A percentile compares a stretch with the other conserved stretches of the same genome.
These are phyloP conservation scores for Selenicereus undatus DNA, from an alignment of 148 eudicot species.

Conservation along the genomic window DNA sequence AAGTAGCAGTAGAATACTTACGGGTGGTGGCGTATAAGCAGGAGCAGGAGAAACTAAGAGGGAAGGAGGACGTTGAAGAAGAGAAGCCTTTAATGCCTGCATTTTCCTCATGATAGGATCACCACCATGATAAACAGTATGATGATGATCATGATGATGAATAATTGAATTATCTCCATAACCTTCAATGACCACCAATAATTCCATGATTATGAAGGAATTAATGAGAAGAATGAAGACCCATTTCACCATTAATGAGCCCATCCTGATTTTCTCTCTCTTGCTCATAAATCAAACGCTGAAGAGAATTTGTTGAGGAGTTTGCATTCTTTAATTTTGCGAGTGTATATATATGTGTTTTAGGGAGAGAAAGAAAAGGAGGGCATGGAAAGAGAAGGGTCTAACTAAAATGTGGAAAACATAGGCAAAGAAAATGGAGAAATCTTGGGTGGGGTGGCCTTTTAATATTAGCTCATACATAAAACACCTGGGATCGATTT, in stretches of 20 bases:
- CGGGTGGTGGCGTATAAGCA: constrained; percentile 12
- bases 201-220: constrained; percentile 12
- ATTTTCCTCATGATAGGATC: constrained; percentile 17
- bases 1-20: background rate
- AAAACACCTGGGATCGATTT: constrained; percentile 18
- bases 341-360: background rate
- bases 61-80: constrained; percentile 17
- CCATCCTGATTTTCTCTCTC: constrained; percentile 7
- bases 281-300: background rate
- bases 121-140: background rate
- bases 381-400: constrained; percentile 36
- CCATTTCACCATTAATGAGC: constrained; percentile 19
- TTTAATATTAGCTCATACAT: constrained; percentile 20
- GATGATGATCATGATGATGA: background rate
- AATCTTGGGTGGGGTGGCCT: background rate
- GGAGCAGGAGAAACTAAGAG: constrained; percentile 30
- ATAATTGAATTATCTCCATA: constrained; percentile 12
- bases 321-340: no score
- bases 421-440: constrained; percentile 23
- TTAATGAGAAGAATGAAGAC: constrained; percentile 17
- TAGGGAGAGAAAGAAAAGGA: constrained; percentile 20
- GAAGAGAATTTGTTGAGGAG: background rate
- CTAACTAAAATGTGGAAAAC: constrained; percentile 26
- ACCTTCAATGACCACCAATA: constrained; percentile 24
- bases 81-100: constrained; percentile 10